Evolutionary conservation across 2,329 filamentous ascomycete species (phyloP).

Genomic region (Colletotrichum tamarilloi): DNA sequence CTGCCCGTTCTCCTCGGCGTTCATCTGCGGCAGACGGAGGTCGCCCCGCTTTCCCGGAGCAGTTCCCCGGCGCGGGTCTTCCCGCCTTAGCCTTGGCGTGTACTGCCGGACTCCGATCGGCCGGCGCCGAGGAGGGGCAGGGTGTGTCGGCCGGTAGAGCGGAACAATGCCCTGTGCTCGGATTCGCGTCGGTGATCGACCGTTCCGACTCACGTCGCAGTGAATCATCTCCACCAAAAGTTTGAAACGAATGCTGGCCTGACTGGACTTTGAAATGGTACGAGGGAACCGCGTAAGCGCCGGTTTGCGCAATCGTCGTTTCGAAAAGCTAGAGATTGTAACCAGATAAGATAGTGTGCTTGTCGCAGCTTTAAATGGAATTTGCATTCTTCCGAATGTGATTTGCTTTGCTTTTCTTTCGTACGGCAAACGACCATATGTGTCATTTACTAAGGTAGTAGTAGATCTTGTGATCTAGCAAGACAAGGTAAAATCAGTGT

Average conservation of each 20-base stretch:
- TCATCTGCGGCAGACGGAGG: not conserved
- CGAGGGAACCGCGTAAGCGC: not conserved
- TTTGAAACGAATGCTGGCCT: not conserved
- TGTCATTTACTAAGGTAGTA: no score
- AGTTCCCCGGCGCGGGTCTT: conserved; percentile 11
- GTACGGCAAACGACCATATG: no score
- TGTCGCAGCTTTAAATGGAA: not conserved
- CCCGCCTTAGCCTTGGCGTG: not conserved
- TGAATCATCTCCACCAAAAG: not conserved
- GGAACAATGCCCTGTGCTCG: not conserved
- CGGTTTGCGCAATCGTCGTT: not conserved
- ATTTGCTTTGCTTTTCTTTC: not conserved
- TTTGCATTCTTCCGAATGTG: not conserved
- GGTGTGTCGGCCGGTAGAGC: not conserved
- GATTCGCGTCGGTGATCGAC: not conserved
- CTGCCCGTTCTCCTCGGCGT: not conserved
- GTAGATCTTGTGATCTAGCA: no score
- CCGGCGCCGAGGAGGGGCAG: conserved; percentile 17
- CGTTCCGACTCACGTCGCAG: not conserved
- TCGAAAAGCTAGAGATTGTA: not conserved
- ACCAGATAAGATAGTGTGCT: not conserved
- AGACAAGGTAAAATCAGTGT: no score
- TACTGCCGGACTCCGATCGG: not conserved
- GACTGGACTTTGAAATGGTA: not conserved
- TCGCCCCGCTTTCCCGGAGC: not conserved